Percentiles rank a stretch among this genome's conserved stretches.
phyloP scores from a whole-genome alignment of 2,329 filamentous ascomycete species.

The Dactylonectria estremocensis region DNA sequence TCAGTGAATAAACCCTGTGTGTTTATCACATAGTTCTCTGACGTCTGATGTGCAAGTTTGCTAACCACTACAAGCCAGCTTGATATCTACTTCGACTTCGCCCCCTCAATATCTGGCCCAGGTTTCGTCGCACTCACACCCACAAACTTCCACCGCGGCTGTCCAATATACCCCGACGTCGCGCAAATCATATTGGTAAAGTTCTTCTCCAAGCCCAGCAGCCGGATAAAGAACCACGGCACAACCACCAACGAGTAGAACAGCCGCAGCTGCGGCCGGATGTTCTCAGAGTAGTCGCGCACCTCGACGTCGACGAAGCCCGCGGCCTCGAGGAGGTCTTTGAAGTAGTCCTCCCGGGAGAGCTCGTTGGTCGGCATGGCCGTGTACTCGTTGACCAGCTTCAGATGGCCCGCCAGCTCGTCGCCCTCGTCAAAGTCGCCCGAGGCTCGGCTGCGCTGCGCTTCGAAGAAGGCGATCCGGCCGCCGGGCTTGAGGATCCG shows the following conservation, averaged over 20 bases:
- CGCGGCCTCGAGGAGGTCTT: slow-evolving; percentile 58
- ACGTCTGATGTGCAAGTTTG: too few relatives aligned
- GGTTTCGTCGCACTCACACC: slow-evolving; percentile 36
- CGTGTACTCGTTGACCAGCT: slow-evolving; percentile 58
- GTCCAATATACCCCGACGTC: slow-evolving; percentile 27
- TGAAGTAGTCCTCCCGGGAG: slow-evolving; percentile 57
- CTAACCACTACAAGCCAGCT: too few relatives aligned
- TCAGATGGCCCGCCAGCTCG: slow-evolving; percentile 38
- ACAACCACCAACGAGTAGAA: slow-evolving; percentile 63
- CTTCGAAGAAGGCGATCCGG: slow-evolving; percentile 62
- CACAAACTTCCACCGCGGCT: slow-evolving; percentile 36
- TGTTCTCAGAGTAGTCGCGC: slow-evolving; percentile 61
- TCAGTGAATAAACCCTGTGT: too few relatives aligned
- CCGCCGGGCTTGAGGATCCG: slow-evolving; percentile 65
- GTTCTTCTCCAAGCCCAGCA: slow-evolving; percentile 60
- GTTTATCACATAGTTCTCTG: too few relatives aligned
- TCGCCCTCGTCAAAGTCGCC: slow-evolving; percentile 46
- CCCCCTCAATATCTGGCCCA: slow-evolving; percentile 14
- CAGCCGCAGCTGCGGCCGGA: slow-evolving; percentile 63
- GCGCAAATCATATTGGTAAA: slow-evolving; percentile 59
- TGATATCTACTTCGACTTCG: slow-evolving; percentile 16
- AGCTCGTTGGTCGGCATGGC: slow-evolving; percentile 62
- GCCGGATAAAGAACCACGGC: slow-evolving; percentile 61
- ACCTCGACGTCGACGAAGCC: slow-evolving; percentile 63
- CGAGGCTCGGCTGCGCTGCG: slow-evolving; percentile 57